phyloP scores from a whole-genome alignment of 192 early-diverging fungal species.

The Backusella morwellensis region DNA sequence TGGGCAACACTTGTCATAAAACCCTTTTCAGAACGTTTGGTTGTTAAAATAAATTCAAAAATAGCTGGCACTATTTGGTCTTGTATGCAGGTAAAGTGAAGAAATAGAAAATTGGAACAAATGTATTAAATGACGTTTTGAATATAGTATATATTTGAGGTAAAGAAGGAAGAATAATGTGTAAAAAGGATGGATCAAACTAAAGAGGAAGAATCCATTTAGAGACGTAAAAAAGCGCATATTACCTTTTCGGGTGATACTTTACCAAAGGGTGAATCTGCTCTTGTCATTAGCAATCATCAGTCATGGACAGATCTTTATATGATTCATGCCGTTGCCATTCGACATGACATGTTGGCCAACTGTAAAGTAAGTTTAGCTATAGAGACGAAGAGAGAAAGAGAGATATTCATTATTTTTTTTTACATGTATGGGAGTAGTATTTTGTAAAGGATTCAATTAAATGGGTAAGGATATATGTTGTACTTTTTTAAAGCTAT shows the following conservation, averaged over 20 bases:
- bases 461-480: constrained; percentile 43
- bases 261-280: constrained; percentile 46
- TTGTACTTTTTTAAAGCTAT: background rate
- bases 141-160: constrained; percentile 13
- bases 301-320: constrained; percentile 57
- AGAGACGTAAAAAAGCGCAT: constrained; percentile 35
- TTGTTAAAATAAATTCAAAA: constrained; percentile 51
- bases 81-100: constrained; percentile 44
- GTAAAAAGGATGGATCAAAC: constrained; percentile 4
- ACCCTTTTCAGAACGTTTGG: constrained; percentile 46
- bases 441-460: constrained; percentile 63
- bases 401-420: background rate
- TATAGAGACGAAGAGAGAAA: background rate
- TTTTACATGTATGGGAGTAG: constrained; percentile 17
- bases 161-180: background rate
- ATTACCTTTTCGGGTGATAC: constrained; percentile 57
- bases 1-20: constrained; percentile 43
- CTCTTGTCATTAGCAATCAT: constrained; percentile 56
- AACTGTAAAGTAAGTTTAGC: constrained; percentile 44
- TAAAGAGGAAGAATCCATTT: background rate
- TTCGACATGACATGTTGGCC: constrained; percentile 47
- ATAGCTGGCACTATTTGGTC: constrained; percentile 50
- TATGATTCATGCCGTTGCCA: constrained; percentile 53
- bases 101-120: background rate
- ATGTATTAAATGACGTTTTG: background rate